Conservation (phyloP, 2,329 filamentous ascomycete species). For the Sporothrix phasma region DNA sequence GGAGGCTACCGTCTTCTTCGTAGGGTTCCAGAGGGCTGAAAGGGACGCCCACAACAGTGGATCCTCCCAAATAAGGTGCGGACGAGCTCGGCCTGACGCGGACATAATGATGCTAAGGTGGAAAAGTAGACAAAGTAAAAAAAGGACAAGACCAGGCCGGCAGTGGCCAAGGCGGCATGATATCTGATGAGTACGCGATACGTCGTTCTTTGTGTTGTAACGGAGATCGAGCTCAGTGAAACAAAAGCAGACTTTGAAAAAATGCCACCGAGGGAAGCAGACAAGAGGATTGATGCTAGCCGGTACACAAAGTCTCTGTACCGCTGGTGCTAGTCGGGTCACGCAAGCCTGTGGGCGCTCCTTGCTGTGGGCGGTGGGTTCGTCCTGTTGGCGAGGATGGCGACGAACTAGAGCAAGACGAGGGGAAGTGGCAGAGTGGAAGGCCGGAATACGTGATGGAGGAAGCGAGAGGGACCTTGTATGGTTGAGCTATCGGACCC, state of each 20-base stretch:
- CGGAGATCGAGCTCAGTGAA: background rate
- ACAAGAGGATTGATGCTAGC: background rate
- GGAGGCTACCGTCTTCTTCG: background rate
- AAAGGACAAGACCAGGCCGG: no score
- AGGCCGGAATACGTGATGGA: background rate
- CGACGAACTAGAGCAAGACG: background rate
- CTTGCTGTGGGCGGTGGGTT: background rate
- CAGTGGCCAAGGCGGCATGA: background rate
- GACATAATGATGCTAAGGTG: background rate
- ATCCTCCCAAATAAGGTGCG: background rate
- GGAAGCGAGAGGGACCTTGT: background rate
- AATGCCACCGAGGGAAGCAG: background rate
- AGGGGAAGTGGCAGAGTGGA: background rate
- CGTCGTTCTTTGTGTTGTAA: background rate
- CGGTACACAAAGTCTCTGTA: background rate
- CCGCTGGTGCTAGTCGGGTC: background rate
- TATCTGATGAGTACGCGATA: background rate
- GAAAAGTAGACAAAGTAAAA: background rate
- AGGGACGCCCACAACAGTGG: background rate
- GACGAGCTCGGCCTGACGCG: background rate
- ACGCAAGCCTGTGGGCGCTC: background rate
- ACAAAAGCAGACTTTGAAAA: background rate
- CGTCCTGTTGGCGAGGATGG: background rate
- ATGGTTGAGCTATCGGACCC: background rate
- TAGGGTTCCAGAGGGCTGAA: background rate